Evolutionary conservation across 768 basidiomycete genomes (phyloP).

Genomic region (Boletus vinaceobasis): DNA sequence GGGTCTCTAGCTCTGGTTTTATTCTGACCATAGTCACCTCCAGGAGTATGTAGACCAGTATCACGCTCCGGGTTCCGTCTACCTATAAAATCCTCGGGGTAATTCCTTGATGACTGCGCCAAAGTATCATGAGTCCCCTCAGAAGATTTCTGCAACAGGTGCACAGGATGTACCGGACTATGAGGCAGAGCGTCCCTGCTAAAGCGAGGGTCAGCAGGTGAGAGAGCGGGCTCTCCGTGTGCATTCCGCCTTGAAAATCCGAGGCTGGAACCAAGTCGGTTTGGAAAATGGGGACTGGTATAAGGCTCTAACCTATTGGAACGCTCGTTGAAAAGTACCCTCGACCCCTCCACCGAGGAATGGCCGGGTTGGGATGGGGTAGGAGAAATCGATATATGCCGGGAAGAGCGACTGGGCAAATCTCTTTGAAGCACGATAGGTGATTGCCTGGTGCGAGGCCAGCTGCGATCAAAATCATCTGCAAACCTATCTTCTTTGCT

Average conservation of each 20-base stretch:
- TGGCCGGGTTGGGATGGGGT: constrained; percentile 38
- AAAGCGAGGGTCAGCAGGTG: constrained; percentile 42
- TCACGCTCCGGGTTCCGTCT: constrained; percentile 21
- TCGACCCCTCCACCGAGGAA: constrained; percentile 56
- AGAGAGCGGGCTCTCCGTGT: constrained; percentile 40
- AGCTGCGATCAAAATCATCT: constrained; percentile 94
- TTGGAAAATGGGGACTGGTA: constrained; percentile 45
- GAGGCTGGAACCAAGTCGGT: constrained; percentile 37
- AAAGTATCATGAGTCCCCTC: constrained; percentile 15
- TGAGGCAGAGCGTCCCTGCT: constrained; percentile 47
- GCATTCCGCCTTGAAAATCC: constrained; percentile 40
- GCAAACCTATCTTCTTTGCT: constrained; percentile 85
- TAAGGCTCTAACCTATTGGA: constrained; percentile 89
- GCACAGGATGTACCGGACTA: constrained; percentile 40
- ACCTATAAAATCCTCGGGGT: constrained; percentile 16
- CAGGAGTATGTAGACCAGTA: constrained; percentile 4
- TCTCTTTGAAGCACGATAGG: constrained; percentile 45
- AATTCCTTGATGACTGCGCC: constrained; percentile 16
- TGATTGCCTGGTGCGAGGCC: constrained; percentile 72
- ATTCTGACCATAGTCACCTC: constrained; percentile 18
- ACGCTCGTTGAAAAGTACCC: constrained; percentile 93
- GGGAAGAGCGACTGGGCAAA: constrained; percentile 29
- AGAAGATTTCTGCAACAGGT: constrained; percentile 58
- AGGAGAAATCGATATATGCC: constrained; percentile 33
- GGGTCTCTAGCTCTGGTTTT: constrained; percentile 18